A percentile compares a stretch with the other conserved stretches of the same genome.
These are phyloP conservation scores for Kentomonas sorsogonicus DNA, from an alignment of 208 protist species.

Conservation along the genomic window DNA sequence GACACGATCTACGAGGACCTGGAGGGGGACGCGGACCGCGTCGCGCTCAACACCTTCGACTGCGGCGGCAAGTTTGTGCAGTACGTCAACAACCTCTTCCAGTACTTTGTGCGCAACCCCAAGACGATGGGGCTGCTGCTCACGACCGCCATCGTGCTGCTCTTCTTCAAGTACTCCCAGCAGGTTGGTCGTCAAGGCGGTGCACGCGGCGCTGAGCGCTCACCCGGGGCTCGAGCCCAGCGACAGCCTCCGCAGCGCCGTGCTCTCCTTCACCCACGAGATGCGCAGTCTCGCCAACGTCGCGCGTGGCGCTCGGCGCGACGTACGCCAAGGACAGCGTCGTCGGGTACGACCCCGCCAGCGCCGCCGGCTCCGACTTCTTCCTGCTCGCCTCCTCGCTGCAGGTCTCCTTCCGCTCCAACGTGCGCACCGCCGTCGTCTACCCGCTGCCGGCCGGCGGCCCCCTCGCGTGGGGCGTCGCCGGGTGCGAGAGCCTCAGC, in stretches of 20 bases:
- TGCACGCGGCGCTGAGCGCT: constrained; percentile 30
- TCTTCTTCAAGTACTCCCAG: constrained; percentile 64
- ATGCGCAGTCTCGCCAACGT: constrained; percentile 25
- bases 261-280: constrained; percentile 39
- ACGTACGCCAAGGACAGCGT: constrained; percentile 27
- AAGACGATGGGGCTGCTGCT: constrained; percentile 46
- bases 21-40: constrained; percentile 35
- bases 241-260: constrained; percentile 32
- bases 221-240: constrained; percentile 46
- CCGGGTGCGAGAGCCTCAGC: constrained; percentile 21
- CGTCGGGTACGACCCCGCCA: constrained; percentile 21
- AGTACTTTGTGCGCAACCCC: constrained; percentile 44
- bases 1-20: constrained; percentile 55
- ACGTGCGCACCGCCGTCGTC: constrained; percentile 28
- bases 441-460: constrained; percentile 20
- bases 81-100: constrained; percentile 42
- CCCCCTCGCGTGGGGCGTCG: constrained; percentile 24
- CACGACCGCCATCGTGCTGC: constrained; percentile 34
- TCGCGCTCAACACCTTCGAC: constrained; percentile 25
- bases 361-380: constrained; percentile 19
- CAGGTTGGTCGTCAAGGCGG: constrained; percentile 37
- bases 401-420: constrained; percentile 24
- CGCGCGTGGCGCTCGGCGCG: constrained; percentile 24
- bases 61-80: constrained; percentile 39
- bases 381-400: constrained; percentile 23